Evolutionary conservation across 768 basidiomycete genomes (phyloP), one percentile per base, ranked within the genome.

Genomic region (Xanthoconium purpureum): DNA sequence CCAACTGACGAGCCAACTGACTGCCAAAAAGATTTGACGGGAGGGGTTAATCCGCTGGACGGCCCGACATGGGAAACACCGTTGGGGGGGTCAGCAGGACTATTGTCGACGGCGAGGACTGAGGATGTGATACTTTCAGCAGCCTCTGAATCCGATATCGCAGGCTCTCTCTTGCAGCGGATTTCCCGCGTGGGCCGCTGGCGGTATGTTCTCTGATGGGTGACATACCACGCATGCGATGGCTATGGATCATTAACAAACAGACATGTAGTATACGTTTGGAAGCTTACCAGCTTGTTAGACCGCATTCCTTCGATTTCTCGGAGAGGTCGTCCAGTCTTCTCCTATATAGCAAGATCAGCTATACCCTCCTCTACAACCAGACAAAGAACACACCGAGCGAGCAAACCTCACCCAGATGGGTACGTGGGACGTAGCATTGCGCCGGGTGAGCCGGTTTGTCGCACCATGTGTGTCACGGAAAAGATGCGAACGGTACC

Each of bases 371-470:
- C 33, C 33, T 24, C 24, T 24, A 24, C 5, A 40, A 37, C 30
- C 18, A 11, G 3, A 44, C n/a, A 33, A 3, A 32, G 51, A 36
- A 53, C 55, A 35, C n/a, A 62, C 62, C 2, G 57, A 51, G 7
- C 5, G 37, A 1, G 57, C 40, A n/a, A 47, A 67, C 4, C 58
- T 50, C 8, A 47, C 24, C 52, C 58, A 67, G 9, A 67, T 40
- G 0, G 65, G 65, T 5, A 52, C 42, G 3, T 43, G 12, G 14
- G n/a, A 17, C 18, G 37, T 28, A 24, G 24, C 24, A 24, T 18
- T 30, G 24, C 11, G 12, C 38, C 2, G 18, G 12, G 9, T 33
- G 32, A 12, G 2, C 29, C 11, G 9, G 7, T 7, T 8, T 6
- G 13, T 24, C 17, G 3, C 8, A 17, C 10, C 2, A 9, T 10